phyloP scores from a whole-genome alignment of 163 green algal species.

The Prototheca cutis region DNA sequence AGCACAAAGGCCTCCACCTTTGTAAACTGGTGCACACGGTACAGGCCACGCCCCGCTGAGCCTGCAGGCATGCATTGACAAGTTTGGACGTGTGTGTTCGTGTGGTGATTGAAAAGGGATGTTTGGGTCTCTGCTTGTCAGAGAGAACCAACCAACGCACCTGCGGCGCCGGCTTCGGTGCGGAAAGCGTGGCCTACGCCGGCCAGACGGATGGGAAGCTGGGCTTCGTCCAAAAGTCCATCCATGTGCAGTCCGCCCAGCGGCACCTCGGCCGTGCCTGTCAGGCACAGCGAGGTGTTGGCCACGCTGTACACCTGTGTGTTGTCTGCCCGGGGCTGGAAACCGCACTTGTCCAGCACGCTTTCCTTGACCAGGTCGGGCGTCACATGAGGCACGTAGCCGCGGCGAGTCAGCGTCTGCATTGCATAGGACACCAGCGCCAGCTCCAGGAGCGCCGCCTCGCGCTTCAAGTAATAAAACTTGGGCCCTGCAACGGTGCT shows the following conservation, averaged over 20 bases:
- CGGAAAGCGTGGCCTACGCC: slow-evolving; percentile 93
- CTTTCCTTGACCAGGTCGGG: slow-evolving; percentile 82
- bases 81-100: no score
- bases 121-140: no score
- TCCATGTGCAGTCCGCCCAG: slow-evolving; percentile 88
- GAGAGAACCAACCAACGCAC: no score
- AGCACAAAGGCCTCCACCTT: slow-evolving; percentile 99
- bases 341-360: slow-evolving; percentile 95
- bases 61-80: no score
- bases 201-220: slow-evolving; percentile 82
- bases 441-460: slow-evolving; percentile 86
- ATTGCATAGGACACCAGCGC: slow-evolving; percentile 83
- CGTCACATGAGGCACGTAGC: slow-evolving; percentile 84
- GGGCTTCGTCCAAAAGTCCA: slow-evolving; percentile 53
- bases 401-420: slow-evolving; percentile 40
- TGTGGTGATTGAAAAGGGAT: no score
- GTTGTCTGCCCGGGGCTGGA: slow-evolving; percentile 84
- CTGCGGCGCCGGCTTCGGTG: slow-evolving; percentile 87
- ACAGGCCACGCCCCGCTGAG: slow-evolving; percentile 62
- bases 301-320: slow-evolving; percentile 88
- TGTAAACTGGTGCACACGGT: slow-evolving; percentile 97
- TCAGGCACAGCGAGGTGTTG: slow-evolving; percentile 76
- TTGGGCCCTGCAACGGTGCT: slow-evolving; percentile 72
- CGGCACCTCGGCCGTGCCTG: slow-evolving; percentile 91
- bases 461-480: slow-evolving; percentile 91